These are phyloP conservation scores for Dissophora globulifera DNA, from an alignment of 192 early-diverging fungal species.

Conservation along the genomic window DNA sequence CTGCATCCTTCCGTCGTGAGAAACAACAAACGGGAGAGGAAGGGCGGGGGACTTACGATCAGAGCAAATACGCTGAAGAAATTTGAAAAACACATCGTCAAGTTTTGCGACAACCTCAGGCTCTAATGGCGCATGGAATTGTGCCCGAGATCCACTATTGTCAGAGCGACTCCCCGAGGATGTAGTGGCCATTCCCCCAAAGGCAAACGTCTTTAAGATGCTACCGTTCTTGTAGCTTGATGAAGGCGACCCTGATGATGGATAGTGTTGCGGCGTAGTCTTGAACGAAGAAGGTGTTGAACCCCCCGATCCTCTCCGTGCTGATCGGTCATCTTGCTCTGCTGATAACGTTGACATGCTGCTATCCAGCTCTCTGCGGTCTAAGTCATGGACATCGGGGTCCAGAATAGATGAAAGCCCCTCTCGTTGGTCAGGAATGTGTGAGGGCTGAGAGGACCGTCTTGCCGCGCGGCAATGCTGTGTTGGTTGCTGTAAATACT, in stretches of 20 bases:
- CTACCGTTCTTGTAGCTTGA: background rate
- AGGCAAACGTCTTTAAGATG: background rate
- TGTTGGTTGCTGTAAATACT: slow-evolving; percentile 14
- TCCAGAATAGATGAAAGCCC: slow-evolving; percentile 10
- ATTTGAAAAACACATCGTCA: slow-evolving; percentile 75
- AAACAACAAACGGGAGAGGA: background rate
- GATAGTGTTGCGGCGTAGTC: background rate
- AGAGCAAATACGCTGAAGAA: slow-evolving; percentile 74
- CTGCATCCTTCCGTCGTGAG: too few species aligned
- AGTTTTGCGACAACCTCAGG: slow-evolving; percentile 60
- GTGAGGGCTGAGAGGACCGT: slow-evolving; percentile 46
- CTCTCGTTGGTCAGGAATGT: slow-evolving; percentile 41
- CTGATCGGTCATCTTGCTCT: background rate
- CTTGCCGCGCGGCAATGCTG: slow-evolving; percentile 19
- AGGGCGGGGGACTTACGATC: slow-evolving; percentile 60
- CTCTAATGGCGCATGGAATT: slow-evolving; percentile 58
- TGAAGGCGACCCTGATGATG: slow-evolving; percentile 3
- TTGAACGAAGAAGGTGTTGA: background rate
- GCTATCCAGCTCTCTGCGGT: background rate
- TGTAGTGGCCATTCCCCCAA: slow-evolving; percentile 3
- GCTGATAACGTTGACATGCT: background rate
- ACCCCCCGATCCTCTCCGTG: slow-evolving; percentile 1
- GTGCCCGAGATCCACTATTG: slow-evolving; percentile 37
- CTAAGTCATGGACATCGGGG: background rate
- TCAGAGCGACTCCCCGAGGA: slow-evolving; percentile 4